These are phyloP conservation scores for Avena atlantica DNA, from an alignment of 176 grass and related monocot genomes.

Conservation along the genomic window DNA sequence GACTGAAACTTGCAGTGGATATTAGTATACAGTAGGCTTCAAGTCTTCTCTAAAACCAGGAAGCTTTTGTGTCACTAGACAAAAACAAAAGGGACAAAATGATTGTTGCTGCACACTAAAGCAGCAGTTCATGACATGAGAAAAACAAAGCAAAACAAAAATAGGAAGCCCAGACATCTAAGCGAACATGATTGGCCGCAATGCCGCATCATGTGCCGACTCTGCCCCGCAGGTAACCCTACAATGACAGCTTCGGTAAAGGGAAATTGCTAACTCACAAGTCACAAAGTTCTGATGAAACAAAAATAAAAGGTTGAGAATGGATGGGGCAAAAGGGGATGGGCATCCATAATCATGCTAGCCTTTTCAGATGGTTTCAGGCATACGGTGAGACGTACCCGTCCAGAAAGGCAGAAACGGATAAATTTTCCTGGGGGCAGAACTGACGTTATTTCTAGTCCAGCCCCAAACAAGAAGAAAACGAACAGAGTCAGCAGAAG, in stretches of 20 bases:
- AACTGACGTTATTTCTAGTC: constrained; percentile 25
- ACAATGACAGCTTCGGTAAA: constrained; percentile 36
- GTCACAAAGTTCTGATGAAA: constrained; percentile 26
- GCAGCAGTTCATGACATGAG: neutral
- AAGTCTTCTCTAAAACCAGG: neutral
- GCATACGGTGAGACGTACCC: constrained; percentile 36
- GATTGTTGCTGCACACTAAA: constrained; percentile 7
- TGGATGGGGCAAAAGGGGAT: constrained; percentile 41
- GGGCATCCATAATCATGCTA: constrained; percentile 32
- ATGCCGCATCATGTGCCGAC: constrained; percentile 34
- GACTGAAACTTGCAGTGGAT: neutral
- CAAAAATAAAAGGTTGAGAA: constrained; percentile 22
- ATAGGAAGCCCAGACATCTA: constrained; percentile 24
- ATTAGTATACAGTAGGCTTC: neutral
- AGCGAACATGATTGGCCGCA: constrained; percentile 38
- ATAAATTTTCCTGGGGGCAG: constrained; percentile 16
- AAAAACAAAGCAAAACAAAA: constrained; percentile 18
- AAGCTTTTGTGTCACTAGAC: neutral
- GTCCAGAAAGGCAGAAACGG: constrained; percentile 39
- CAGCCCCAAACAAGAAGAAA: constrained; percentile 12
- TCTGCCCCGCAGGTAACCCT: constrained; percentile 32
- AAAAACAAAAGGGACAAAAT: neutral
- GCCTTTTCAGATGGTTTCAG: constrained; percentile 53
- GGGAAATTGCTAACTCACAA: constrained; percentile 20
- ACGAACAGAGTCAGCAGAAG: neutral